phyloP scores from a whole-genome alignment of 2,329 filamentous ascomycete genomes.

The Aspergillus sp. region DNA sequence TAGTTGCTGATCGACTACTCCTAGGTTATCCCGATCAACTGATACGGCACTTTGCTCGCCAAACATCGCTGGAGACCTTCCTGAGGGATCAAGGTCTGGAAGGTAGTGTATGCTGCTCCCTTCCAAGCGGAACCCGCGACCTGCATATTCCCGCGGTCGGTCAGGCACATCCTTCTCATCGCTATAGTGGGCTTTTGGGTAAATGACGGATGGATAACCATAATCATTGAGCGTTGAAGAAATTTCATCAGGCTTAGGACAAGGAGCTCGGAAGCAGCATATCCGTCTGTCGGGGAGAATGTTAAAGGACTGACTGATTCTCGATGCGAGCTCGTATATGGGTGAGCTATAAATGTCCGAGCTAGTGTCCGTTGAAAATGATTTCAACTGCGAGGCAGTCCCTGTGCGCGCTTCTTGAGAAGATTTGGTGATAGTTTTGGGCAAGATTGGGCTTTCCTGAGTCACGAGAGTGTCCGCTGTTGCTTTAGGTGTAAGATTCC shows the following conservation, averaged over 20 bases:
- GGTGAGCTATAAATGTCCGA: constrained; percentile 10
- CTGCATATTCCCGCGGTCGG: constrained; percentile 73
- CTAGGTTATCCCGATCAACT: constrained; percentile 47
- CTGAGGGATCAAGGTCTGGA: constrained; percentile 65
- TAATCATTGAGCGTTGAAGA: constrained; percentile 50
- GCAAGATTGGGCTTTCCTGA: constrained; percentile 4
- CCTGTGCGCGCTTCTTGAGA: constrained; percentile 4
- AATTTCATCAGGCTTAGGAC: constrained; percentile 40
- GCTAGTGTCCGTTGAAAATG: constrained; percentile 13
- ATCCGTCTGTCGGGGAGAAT: constrained; percentile 16
- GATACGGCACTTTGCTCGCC: constrained; percentile 46
- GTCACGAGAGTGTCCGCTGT: constrained; percentile 13
- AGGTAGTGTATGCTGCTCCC: constrained; percentile 72
- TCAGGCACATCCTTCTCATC: constrained; percentile 75
- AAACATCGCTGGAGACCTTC: constrained; percentile 49
- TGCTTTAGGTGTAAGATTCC: constrained; percentile 46
- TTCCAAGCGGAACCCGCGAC: constrained; percentile 72
- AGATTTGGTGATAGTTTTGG: constrained; percentile 3
- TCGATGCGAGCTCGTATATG: constrained; percentile 12
- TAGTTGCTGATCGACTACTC: constrained; percentile 46
- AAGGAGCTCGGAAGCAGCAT: constrained; percentile 18
- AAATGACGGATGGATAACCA: constrained; percentile 62
- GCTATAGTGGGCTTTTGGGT: constrained; percentile 81
- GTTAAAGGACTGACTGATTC: constrained; percentile 24
- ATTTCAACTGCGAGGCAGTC: constrained; percentile 12